These are phyloP conservation scores for Radiomyces spectabilis DNA, from an alignment of 192 early-diverging fungal genomes.

Conservation along the genomic window DNA sequence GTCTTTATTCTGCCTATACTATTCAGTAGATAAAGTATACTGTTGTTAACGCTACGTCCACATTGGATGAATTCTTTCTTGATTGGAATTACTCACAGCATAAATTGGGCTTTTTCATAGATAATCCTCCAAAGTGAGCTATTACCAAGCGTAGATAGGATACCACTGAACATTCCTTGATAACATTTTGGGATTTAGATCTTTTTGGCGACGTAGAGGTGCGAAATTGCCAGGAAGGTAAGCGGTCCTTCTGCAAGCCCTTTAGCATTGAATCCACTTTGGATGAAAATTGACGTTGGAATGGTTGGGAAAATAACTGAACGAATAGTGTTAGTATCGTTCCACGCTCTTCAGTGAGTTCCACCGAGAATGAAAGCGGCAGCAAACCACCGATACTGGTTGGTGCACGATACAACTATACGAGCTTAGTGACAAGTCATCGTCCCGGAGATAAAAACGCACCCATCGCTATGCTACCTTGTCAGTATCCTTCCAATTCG, in stretches of 20 bases:
- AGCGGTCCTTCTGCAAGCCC: too few species aligned
- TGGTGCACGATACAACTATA: conserved; percentile 42
- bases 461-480: not conserved
- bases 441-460: not conserved
- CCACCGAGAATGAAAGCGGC: conserved; percentile 21
- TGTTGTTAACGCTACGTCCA: too few species aligned
- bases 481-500: not conserved
- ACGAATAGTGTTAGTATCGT: conserved; percentile 30
- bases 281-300: not conserved
- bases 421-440: conserved; percentile 21
- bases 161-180: too few species aligned
- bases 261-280: not conserved
- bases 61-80: too few species aligned
- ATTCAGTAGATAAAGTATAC: too few species aligned
- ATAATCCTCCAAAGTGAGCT: too few species aligned
- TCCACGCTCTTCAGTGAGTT: conserved; percentile 7
- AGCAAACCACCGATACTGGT: conserved; percentile 31
- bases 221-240: conserved; percentile 35
- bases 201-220: conserved; percentile 28
- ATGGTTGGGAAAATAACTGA: not conserved
- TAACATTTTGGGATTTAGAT: too few species aligned
- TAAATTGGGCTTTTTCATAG: too few species aligned
- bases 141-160: too few species aligned
- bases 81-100: too few species aligned
- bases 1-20: too few species aligned